A percentile compares a stretch with the other conserved stretches of the same genome.
Evolutionary conservation across 768 basidiomycete genomes (phyloP).

Genomic region (Xerocomus brunneocitrinus): DNA sequence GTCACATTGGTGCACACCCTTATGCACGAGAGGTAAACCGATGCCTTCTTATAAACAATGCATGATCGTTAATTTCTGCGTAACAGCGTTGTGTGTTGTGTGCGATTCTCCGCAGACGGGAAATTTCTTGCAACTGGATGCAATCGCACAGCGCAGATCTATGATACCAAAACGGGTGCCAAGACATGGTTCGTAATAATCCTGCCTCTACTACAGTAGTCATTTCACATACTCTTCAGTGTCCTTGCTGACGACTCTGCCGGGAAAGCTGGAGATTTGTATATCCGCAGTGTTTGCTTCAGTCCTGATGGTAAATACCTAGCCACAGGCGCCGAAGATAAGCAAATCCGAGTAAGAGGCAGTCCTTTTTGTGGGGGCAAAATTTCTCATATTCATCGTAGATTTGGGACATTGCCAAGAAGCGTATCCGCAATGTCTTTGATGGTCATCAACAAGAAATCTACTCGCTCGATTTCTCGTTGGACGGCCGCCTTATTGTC

Average conservation of each 20-base stretch:
- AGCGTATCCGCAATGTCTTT: constrained; percentile 73
- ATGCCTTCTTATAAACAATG: not conserved
- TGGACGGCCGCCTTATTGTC: constrained; percentile 81
- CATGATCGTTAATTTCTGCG: constrained; percentile 5
- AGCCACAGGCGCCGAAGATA: constrained; percentile 86
- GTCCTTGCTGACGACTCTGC: constrained; percentile 75
- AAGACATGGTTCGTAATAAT: constrained; percentile 68
- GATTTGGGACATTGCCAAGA: constrained; percentile 90
- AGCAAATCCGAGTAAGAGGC: constrained; percentile 73
- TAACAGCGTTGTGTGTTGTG: constrained; percentile 77
- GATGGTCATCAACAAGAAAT: constrained; percentile 92
- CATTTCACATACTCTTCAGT: constrained; percentile 34
- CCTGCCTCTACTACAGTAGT: constrained; percentile 2
- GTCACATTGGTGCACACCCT: constrained; percentile 79
- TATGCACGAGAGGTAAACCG: constrained; percentile 79
- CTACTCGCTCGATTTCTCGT: constrained; percentile 88
- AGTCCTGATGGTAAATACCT: constrained; percentile 66
- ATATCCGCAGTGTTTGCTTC: constrained; percentile 84
- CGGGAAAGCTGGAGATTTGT: constrained; percentile 73
- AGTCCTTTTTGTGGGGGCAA: not conserved
- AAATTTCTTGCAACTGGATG: constrained; percentile 93
- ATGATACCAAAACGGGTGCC: constrained; percentile 80
- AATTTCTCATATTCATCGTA: constrained; percentile 28
- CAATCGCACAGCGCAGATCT: constrained; percentile 93
- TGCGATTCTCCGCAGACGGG: constrained; percentile 91